Evolutionary conservation across 352 stramenopile genomes (phyloP).

Genomic region (Phytophthora megakarya): DNA sequence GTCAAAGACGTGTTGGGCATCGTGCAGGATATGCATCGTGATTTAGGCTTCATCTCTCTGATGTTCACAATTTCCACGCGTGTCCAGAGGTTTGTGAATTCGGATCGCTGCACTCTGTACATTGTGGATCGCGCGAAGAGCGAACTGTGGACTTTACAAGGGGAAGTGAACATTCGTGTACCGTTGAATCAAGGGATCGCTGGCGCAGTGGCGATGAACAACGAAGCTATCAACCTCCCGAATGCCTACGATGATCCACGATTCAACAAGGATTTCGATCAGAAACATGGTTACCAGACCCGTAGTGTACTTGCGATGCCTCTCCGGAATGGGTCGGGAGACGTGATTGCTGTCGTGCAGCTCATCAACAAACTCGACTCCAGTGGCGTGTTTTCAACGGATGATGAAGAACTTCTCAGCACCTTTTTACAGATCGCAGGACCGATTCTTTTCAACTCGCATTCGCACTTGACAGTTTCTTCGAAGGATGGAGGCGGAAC

Average conservation of each 20-base stretch:
- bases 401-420: slow-evolving; percentile 88
- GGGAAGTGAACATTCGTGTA: slow-evolving; percentile 89
- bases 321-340: slow-evolving; percentile 69
- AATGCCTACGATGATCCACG: slow-evolving; percentile 88
- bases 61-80: slow-evolving; percentile 93
- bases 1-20: slow-evolving; percentile 88
- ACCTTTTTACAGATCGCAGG: slow-evolving; percentile 90
- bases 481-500: slow-evolving; percentile 54
- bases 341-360: slow-evolving; percentile 88
- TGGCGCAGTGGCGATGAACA: slow-evolving; percentile 71
- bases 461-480: slow-evolving; percentile 69
- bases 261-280: slow-evolving; percentile 91
- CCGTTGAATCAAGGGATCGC: slow-evolving; percentile 87
- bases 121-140: slow-evolving; percentile 90
- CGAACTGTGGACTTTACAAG: slow-evolving; percentile 91
- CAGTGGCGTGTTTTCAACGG: slow-evolving; percentile 70
- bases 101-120: slow-evolving; percentile 93
- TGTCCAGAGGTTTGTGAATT: slow-evolving; percentile 86
- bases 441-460: slow-evolving; percentile 86
- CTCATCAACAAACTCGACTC: slow-evolving; percentile 89
- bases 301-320: slow-evolving; percentile 89
- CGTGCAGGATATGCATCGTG: slow-evolving; percentile 90
- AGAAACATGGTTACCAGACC: slow-evolving; percentile 88
- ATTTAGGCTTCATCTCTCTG: slow-evolving; percentile 89
- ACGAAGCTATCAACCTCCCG: slow-evolving; percentile 77